These are phyloP conservation scores for Emergomyces africanus DNA, from an alignment of 2,329 filamentous ascomycete genomes.

Conservation along the genomic window DNA sequence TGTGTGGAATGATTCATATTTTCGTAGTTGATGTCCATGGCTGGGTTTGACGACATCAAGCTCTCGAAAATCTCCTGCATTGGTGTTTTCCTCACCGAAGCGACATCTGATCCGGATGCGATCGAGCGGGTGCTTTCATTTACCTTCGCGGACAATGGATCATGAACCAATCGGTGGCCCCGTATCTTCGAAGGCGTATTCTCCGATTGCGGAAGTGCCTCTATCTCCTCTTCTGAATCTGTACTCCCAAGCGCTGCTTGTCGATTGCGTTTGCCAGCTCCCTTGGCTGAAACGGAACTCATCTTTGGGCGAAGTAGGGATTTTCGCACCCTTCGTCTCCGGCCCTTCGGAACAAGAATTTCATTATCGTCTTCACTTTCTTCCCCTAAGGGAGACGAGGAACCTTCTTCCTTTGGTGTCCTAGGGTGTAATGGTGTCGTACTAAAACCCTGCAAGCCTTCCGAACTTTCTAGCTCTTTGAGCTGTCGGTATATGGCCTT, in stretches of 20 bases:
- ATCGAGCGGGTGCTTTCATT: conserved; percentile 20
- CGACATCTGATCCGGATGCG: conserved; percentile 16
- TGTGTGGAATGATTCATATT: not conserved
- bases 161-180: conserved; percentile 22
- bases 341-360: conserved; percentile 11
- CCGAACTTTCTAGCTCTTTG: conserved; percentile 21
- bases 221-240: conserved; percentile 19
- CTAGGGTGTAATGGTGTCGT: conserved; percentile 25
- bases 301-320: conserved; percentile 33
- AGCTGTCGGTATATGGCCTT: conserved; percentile 31
- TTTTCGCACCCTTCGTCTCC: conserved; percentile 25
- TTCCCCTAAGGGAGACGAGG: conserved; percentile 14
- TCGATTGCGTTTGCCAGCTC: conserved; percentile 27
- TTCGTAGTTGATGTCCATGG: conserved; percentile 6
- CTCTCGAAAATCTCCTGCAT: conserved; percentile 14
- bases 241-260: conserved; percentile 15
- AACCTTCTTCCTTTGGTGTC: conserved; percentile 14
- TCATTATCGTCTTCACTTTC: conserved; percentile 9
- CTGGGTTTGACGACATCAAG: conserved; percentile 12
- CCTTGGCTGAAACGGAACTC: conserved; percentile 26
- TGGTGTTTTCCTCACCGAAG: conserved; percentile 16
- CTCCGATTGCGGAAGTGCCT: conserved; percentile 18
- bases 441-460: conserved; percentile 16
- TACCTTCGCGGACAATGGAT: conserved; percentile 19
- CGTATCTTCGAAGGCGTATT: conserved; percentile 24